A percentile compares a stretch with the other conserved stretches of the same genome.
These are phyloP conservation scores for Salix arbutifolia DNA, from an alignment of 345 rosid genomes.

Conservation along the genomic window DNA sequence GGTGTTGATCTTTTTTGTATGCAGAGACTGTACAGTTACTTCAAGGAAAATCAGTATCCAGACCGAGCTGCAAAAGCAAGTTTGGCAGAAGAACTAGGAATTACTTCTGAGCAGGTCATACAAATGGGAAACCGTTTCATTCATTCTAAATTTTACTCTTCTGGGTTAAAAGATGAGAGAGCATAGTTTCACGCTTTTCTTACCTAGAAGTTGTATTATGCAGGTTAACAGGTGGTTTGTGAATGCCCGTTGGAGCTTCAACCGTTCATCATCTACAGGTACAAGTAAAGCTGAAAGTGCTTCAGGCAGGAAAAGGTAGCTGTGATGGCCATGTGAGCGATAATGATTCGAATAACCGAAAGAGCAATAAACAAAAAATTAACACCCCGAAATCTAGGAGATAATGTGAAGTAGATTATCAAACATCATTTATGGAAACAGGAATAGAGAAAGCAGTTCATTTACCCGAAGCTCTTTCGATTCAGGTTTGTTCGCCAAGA, in stretches of 20 bases:
- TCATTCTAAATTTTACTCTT: not conserved
- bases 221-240: slow-evolving; percentile 87
- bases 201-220: not conserved
- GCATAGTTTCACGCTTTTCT: not conserved
- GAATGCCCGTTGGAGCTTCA: slow-evolving; percentile 67
- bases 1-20: slow-evolving; percentile 9
- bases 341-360: not conserved
- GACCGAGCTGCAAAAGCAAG: slow-evolving; percentile 52
- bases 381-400: slow-evolving; percentile 2
- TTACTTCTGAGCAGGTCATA: slow-evolving; percentile 61
- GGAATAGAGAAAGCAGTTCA: not conserved
- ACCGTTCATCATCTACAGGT: slow-evolving; percentile 35
- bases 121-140: not conserved
- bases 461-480: slow-evolving; percentile 12
- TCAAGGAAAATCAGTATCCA: slow-evolving; percentile 68
- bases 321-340: slow-evolving; percentile 7
- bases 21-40: slow-evolving; percentile 58
- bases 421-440: not conserved
- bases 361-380: not conserved
- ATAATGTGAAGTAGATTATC: slow-evolving; percentile 7
- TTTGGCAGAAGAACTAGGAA: slow-evolving; percentile 57
- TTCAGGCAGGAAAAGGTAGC: slow-evolving; percentile 25
- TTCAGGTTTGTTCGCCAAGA: not conserved
- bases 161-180: not conserved
- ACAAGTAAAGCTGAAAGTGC: slow-evolving; percentile 11